Evolutionary conservation across 2,329 filamentous ascomycete species (phyloP).

Genomic region (Pseudogymnoascus pannorum): DNA sequence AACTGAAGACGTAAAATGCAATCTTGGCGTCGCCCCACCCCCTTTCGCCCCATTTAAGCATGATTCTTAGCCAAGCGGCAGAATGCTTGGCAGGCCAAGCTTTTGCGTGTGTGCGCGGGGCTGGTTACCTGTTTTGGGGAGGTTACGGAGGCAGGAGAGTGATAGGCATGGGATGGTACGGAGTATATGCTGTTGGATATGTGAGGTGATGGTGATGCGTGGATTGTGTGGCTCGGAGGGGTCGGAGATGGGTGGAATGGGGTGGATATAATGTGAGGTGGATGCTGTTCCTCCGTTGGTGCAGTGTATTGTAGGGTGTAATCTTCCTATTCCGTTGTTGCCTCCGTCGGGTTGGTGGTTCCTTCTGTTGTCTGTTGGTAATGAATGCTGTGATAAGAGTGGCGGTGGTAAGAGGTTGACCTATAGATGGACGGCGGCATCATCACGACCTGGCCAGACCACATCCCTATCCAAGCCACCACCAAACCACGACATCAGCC

Average conservation of each 20-base stretch:
- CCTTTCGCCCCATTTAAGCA: slow-evolving; percentile 1
- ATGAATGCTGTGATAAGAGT: neutral
- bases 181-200: neutral
- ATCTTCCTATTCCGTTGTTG: no score
- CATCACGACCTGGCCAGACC: neutral
- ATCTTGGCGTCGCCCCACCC: neutral
- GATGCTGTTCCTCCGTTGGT: no score
- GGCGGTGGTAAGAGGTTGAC: no score
- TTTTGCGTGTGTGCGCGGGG: neutral
- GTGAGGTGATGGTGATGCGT: neutral
- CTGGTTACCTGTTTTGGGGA: neutral
- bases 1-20: no score
- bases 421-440: neutral
- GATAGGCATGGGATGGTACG: neutral
- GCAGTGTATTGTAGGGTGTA: no score
- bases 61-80: slow-evolving; percentile 1
- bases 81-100: slow-evolving; percentile 2
- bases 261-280: neutral
- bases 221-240: neutral
- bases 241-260: neutral
- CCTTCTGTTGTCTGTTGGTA: neutral
- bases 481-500: no score
- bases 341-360: neutral
- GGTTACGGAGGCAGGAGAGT: neutral
- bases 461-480: neutral